phyloP scores from a whole-genome alignment of 768 basidiomycete genomes.

The Lactarius hatsudake region DNA sequence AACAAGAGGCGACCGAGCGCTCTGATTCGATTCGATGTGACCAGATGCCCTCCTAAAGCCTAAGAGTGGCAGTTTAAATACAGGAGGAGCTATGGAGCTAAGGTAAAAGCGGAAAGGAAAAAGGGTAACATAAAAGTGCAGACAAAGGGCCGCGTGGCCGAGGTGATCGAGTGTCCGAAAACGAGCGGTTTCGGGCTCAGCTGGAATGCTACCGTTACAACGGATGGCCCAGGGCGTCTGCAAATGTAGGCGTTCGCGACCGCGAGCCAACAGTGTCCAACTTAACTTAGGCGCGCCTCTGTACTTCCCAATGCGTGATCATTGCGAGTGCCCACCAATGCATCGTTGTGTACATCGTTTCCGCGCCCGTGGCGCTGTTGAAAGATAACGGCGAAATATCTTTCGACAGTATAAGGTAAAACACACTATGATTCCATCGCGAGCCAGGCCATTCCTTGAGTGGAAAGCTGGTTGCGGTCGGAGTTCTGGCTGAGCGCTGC shows the following conservation, averaged over 20 bases:
- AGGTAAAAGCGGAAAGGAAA: no score
- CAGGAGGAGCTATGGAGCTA: no score
- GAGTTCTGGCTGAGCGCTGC: background rate
- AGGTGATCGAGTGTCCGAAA: no score
- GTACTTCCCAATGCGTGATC: conserved; percentile 19
- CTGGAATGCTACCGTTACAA: no score
- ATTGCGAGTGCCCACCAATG: conserved; percentile 18
- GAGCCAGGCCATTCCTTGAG: background rate
- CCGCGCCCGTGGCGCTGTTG: conserved; percentile 1
- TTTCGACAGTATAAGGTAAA: background rate
- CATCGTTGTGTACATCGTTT: conserved; percentile 3
- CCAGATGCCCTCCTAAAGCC: no score
- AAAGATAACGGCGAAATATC: background rate
- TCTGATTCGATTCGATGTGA: no score
- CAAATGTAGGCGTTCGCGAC: conserved; percentile 18
- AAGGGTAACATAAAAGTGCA: no score
- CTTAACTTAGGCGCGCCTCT: conserved; percentile 17
- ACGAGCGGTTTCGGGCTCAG: no score
- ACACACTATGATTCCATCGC: background rate
- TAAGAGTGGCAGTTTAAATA: no score
- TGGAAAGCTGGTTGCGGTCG: background rate
- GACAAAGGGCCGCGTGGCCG: no score
- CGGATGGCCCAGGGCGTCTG: conserved; percentile 8
- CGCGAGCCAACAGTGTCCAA: conserved; percentile 23
- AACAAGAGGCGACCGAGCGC: no score